phyloP scores from a whole-genome alignment of 257 asterid species.

The Salvia splendens region DNA sequence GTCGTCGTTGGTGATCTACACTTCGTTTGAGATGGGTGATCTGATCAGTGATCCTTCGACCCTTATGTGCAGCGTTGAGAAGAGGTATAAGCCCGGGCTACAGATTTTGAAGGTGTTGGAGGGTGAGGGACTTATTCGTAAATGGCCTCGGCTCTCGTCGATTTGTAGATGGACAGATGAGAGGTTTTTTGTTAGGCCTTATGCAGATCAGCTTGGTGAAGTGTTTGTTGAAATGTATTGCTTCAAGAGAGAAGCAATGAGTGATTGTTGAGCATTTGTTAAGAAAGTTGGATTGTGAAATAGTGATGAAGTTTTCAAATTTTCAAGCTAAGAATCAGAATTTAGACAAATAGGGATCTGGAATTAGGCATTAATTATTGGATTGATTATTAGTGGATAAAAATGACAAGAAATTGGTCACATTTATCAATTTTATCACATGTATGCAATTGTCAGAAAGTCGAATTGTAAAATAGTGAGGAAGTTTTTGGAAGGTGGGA shows the following conservation, averaged over 20 bases:
- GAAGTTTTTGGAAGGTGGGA: too few relatives aligned
- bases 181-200: conserved; percentile 32
- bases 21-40: not conserved
- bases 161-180: not conserved
- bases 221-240: too few relatives aligned
- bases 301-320: too few relatives aligned
- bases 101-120: conserved; percentile 35
- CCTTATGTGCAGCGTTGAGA: conserved; percentile 33
- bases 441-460: too few relatives aligned
- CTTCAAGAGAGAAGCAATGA: too few relatives aligned
- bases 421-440: too few relatives aligned
- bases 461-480: too few relatives aligned
- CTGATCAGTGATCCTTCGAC: not conserved
- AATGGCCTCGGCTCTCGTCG: conserved; percentile 31
- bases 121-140: conserved; percentile 24
- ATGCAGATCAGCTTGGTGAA: conserved; percentile 24
- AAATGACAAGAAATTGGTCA: not conserved
- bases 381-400: not conserved
- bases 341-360: not conserved
- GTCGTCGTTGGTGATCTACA: not conserved
- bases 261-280: too few relatives aligned
- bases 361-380: not conserved
- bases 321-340: not conserved
- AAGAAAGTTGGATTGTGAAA: too few relatives aligned
- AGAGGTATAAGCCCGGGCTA: conserved; percentile 40